Base-by-base conservation (phyloP, 140 eudicot genomes). In the Oenanthe javanica region DNA sequence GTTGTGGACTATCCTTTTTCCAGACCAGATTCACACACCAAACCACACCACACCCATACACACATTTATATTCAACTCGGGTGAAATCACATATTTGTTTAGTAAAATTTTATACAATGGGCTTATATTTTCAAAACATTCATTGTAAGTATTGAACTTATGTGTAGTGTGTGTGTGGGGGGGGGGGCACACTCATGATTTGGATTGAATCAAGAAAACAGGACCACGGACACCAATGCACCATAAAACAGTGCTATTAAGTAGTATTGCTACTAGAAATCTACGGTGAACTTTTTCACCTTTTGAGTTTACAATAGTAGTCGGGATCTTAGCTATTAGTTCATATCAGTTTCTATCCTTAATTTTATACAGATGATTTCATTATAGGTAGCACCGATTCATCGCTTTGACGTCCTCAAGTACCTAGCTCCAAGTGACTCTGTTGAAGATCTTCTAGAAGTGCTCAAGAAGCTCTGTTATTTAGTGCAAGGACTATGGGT, bases 401-500 rank as follows among this genome's bases (percentile, higher is more conserved):
- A 90, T 61, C 88, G 95, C 23, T 92, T 90, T 76, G 84, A 78
- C 19, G 82, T 90, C 81, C 85, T 94, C 71, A 92, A 83, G 84
- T 87, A 94, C 86, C 85, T 90, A 59, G 97, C 97, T 72, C 95
- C 92, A 25, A 84, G 87, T 81, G 83, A 85, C 11, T 40, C 87
- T 16, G 88, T 78, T 74, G 93, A 87, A 79, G 92, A 86, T 57
- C 84, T 92, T 75, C 83, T 90, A 72, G 77, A 13, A 81, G 87
- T 89, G 75, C 89, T 94, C n/a, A 79, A 83, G 74, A 84, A 81
- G 49, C 84, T 75, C 81, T 96, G 93, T 80, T 82, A 67, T 23
- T 84, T 92, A 64, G 88, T 94, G 46, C 99, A 94, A 88, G 99
- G 99, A 31, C 79, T 89, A 45, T 92, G 97, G 99, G 92, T 94